Evolutionary conservation across 2,329 filamentous ascomycete species (phyloP).

Genomic region (Fusarium sp.): DNA sequence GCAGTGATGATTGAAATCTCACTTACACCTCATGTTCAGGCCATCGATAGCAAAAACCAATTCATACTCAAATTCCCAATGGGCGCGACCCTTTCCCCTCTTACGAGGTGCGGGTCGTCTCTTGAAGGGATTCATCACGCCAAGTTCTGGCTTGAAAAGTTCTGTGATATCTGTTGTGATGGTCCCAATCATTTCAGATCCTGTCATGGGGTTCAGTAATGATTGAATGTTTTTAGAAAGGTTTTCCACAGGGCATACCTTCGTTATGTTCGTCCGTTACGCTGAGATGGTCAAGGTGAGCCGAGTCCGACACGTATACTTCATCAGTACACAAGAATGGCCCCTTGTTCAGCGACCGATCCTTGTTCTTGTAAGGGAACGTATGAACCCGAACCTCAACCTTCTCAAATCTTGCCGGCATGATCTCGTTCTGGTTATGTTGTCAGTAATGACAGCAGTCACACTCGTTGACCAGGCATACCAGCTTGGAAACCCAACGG

Average conservation of each 20-base stretch:
- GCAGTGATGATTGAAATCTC: background rate
- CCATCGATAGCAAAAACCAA: background rate
- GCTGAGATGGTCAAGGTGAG: rapidly evolving
- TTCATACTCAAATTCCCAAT: background rate
- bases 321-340: background rate
- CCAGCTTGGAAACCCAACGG: background rate
- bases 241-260: background rate
- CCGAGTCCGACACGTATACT: background rate
- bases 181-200: background rate
- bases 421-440: background rate
- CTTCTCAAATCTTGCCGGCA: background rate
- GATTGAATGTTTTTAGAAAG: too few relatives aligned
- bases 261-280: background rate
- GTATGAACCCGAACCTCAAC: background rate
- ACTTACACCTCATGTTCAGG: slow-evolving; percentile 12
- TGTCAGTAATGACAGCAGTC: background rate
- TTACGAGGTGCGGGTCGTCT: background rate
- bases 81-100: rapidly evolving
- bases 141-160: background rate
- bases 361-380: background rate
- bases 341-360: background rate
- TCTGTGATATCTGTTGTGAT: background rate
- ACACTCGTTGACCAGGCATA: background rate
- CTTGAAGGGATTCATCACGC: background rate
- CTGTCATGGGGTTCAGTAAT: background rate